Conservation (phyloP, 2,329 filamentous ascomycete genomes). For the Chrysoporthe puriensis region DNA sequence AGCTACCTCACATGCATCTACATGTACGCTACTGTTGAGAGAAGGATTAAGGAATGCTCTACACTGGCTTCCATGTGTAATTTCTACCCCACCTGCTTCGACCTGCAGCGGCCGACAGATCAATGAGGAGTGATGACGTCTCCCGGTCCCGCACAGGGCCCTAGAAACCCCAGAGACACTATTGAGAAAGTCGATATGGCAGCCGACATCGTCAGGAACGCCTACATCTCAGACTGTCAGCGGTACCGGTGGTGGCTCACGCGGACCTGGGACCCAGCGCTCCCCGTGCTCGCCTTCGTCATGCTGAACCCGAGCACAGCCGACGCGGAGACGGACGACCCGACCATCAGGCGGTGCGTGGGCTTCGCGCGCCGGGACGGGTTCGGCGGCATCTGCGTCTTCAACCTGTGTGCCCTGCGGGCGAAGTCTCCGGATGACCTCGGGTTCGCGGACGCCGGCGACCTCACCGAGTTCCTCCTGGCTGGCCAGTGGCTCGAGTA, state of each 20-base stretch:
- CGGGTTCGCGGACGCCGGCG: neutral
- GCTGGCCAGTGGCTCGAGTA: neutral
- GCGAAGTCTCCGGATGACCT: neutral
- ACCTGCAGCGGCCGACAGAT: neutral
- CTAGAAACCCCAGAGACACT: neutral
- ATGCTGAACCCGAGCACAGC: constrained; percentile 8
- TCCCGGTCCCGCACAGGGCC: neutral
- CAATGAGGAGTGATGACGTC: neutral
- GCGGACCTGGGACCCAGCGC: neutral
- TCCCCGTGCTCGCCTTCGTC: neutral
- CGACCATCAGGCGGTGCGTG: neutral
- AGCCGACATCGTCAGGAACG: neutral
- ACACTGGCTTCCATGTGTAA: too few relatives aligned
- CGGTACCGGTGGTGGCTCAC: constrained; percentile 6
- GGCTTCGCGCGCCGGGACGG: constrained; percentile 2
- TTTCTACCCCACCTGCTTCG: too few relatives aligned
- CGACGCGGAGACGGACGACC: constrained; percentile 2
- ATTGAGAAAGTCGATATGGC: neutral
- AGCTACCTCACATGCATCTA: too few relatives aligned
- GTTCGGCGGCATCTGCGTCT: neutral
- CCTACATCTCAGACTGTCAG: neutral
- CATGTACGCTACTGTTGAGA: too few relatives aligned
- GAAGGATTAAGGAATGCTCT: too few relatives aligned
- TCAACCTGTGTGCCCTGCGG: constrained; percentile 6
- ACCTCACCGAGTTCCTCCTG: neutral